phyloP scores from a whole-genome alignment of 129 eudicot genomes.

The Pittosporum tobira region DNA sequence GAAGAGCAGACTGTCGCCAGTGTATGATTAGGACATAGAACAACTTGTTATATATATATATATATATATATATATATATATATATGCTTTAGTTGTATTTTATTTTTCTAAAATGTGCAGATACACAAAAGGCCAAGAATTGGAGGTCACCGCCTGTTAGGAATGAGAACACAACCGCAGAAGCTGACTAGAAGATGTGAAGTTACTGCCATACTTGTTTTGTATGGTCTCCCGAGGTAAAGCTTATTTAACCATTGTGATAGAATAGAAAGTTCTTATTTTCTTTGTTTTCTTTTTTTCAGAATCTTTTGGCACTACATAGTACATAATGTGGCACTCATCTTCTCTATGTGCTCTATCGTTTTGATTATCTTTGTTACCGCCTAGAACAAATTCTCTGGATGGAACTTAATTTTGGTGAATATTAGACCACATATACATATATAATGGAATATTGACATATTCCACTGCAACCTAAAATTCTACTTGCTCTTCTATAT shows the following conservation, averaged over 20 bases:
- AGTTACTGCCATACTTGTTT: conserved; percentile 96
- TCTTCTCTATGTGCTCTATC: no score
- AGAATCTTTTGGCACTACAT: no score
- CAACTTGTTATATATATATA: conserved; percentile 6
- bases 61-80: no score
- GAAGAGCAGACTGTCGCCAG: conserved; percentile 96
- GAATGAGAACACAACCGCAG: conserved; percentile 93
- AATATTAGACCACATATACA: no score
- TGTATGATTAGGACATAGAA: conserved; percentile 34
- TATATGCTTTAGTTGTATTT: not conserved
- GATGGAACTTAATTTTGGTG: not conserved
- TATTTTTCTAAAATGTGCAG: conserved; percentile 30
- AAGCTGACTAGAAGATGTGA: conserved; percentile 81
- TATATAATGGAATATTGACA: no score
- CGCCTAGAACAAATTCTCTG: not conserved
- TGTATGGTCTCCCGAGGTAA: conserved; percentile 97
- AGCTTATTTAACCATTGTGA: no score
- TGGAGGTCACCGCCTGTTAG: conserved; percentile 69
- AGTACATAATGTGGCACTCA: no score
- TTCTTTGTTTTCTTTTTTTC: not conserved
- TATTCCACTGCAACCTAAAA: no score
- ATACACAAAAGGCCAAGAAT: conserved; percentile 69
- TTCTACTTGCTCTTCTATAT: no score
- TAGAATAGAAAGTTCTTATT: no score
- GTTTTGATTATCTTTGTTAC: no score